phyloP scores from a whole-genome alignment of 75 land plant genomes.

The Pinus albicaulis region DNA sequence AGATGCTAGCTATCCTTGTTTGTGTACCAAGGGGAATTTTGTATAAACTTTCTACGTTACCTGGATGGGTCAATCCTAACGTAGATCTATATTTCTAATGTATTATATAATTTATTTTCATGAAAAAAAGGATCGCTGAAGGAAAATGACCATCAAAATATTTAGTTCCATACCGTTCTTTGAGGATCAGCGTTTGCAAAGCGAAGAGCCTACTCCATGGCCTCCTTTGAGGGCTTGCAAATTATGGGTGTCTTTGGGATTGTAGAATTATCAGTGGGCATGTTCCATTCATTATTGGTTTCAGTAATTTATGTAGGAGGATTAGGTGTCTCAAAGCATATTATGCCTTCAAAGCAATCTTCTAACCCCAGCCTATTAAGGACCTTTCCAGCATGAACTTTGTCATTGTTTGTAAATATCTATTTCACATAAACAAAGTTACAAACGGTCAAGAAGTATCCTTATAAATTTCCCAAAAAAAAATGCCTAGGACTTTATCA shows the following conservation, averaged over 20 bases:
- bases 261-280: background rate
- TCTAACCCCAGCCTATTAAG: constrained; percentile 65
- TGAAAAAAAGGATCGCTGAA: background rate
- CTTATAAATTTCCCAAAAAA: background rate
- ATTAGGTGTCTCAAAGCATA: constrained; percentile 86
- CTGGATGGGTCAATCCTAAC: too few relatives aligned
- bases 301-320: constrained; percentile 24
- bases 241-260: constrained; percentile 58
- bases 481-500: background rate
- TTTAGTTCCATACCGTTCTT: constrained; percentile 28
- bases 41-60: too few relatives aligned
- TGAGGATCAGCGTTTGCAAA: constrained; percentile 26
- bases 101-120: too few relatives aligned
- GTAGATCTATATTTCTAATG: too few relatives aligned
- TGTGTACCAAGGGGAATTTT: too few relatives aligned
- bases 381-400: constrained; percentile 56
- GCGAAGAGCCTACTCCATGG: constrained; percentile 54
- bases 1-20: too few relatives aligned
- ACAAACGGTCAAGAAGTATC: background rate
- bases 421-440: constrained; percentile 10
- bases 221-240: constrained; percentile 67
- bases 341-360: constrained; percentile 81
- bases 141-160: background rate
- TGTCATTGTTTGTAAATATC: constrained; percentile 84
- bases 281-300: background rate